These are phyloP conservation scores for Roridomyces roridus DNA, from an alignment of 768 basidiomycete genomes.

Conservation along the genomic window DNA sequence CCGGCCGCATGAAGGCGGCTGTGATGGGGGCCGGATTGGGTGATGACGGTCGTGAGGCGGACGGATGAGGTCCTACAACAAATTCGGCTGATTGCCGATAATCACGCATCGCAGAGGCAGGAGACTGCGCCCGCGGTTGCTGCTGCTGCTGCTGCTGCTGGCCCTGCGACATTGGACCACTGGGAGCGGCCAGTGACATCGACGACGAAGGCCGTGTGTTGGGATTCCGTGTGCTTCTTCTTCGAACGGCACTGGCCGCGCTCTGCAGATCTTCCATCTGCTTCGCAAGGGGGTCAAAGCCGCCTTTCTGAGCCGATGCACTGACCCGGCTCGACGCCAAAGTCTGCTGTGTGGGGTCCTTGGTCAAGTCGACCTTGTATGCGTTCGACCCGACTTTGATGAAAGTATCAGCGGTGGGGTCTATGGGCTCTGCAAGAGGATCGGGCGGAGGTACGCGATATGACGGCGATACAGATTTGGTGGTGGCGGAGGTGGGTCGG, in stretches of 20 bases:
- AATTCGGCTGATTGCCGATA: conserved; percentile 79
- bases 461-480: conserved; percentile 24
- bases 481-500: conserved; percentile 21
- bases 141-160: conserved; percentile 12
- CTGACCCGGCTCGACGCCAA: conserved; percentile 31
- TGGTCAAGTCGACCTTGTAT: conserved; percentile 69
- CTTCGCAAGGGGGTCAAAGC: conserved; percentile 68
- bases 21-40: conserved; percentile 65
- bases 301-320: conserved; percentile 37
- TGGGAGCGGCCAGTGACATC: conserved; percentile 22
- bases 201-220: conserved; percentile 25
- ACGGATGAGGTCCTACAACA: conserved; percentile 81
- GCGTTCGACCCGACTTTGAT: conserved; percentile 73
- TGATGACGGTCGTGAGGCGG: conserved; percentile 73
- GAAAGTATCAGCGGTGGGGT: conserved; percentile 68
- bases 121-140: conserved; percentile 26
- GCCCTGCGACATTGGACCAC: background rate
- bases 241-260: conserved; percentile 49
- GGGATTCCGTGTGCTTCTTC: conserved; percentile 44
- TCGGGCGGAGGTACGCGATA: conserved; percentile 46
- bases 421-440: conserved; percentile 63
- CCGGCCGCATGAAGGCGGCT: conserved; percentile 80
- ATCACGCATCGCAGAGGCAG: conserved; percentile 52
- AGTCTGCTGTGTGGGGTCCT: conserved; percentile 64
- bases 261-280: conserved; percentile 68